A percentile compares a stretch with the other conserved stretches of the same genome.
Evolutionary conservation across 1,139 yeast species (phyloP).

Genomic region (Taphrina communis): DNA sequence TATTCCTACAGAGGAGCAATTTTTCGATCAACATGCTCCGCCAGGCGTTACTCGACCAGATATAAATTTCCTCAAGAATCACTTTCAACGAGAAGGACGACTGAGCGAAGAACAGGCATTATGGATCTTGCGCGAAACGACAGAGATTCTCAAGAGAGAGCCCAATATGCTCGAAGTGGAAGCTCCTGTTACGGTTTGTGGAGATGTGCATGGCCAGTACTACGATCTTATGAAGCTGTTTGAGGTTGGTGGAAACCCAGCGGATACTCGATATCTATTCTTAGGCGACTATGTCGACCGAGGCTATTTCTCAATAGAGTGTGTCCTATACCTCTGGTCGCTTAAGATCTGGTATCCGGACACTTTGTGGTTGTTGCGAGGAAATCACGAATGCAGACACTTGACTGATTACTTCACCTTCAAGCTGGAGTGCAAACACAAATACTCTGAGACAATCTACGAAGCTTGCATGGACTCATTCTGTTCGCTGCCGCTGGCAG

Average conservation of each 20-base stretch:
- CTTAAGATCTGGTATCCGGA: constrained; percentile 78
- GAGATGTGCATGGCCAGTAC: constrained; percentile 95
- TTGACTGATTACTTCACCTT: constrained; percentile 93
- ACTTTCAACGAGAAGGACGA: constrained; percentile 82
- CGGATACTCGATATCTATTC: constrained; percentile 64
- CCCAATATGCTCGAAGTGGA: constrained; percentile 82
- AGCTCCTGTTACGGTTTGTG: constrained; percentile 95
- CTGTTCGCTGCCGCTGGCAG: constrained; percentile 89
- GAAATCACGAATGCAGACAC: constrained; percentile 95
- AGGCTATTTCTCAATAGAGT: constrained; percentile 90
- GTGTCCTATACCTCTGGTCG: constrained; percentile 78
- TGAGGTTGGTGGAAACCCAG: constrained; percentile 94
- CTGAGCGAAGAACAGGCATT: constrained; percentile 74
- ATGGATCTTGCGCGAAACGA: constrained; percentile 70
- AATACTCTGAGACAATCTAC: constrained; percentile 71
- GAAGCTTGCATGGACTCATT: constrained; percentile 79
- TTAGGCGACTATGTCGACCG: constrained; percentile 96
- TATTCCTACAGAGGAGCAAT: constrained; percentile 69
- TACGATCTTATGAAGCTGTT: constrained; percentile 88
- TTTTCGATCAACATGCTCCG: constrained; percentile 61
- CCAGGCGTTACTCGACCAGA: constrained; percentile 59
- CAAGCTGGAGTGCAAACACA: constrained; percentile 86
- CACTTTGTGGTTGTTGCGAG: constrained; percentile 82
- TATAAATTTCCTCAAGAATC: constrained; percentile 71
- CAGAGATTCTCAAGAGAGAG: constrained; percentile 68